Percentiles rank a stretch among this genome's conserved stretches.
Evolutionary conservation across 2,329 filamentous ascomycete species (phyloP).

Genomic region (Aspergillus sp.): DNA sequence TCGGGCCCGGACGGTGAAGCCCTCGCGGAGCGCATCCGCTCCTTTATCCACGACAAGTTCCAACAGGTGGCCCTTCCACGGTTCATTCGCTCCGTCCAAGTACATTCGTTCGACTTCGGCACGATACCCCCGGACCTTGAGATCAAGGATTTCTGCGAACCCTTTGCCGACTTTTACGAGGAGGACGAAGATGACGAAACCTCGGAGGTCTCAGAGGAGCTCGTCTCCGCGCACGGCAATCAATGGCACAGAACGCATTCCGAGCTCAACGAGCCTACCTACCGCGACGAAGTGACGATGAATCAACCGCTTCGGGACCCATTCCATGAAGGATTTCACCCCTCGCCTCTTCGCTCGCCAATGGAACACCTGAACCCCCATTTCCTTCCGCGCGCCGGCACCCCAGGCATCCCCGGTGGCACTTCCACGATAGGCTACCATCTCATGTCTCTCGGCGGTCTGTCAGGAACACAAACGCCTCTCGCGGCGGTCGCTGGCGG

Average conservation of each 20-base stretch:
- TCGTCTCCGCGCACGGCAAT: slow-evolving; percentile 23
- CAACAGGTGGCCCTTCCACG: slow-evolving; percentile 86
- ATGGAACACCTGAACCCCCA: slow-evolving; percentile 40
- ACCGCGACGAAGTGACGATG: slow-evolving; percentile 29
- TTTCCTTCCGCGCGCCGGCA: slow-evolving; percentile 44
- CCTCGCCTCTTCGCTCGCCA: slow-evolving; percentile 34
- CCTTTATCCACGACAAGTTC: slow-evolving; percentile 94
- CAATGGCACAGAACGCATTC: slow-evolving; percentile 19
- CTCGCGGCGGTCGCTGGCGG: slow-evolving; percentile 46
- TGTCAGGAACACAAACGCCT: slow-evolving; percentile 49
- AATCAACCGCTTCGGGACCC: slow-evolving; percentile 28
- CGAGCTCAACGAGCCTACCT: slow-evolving; percentile 25
- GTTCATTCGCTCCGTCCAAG: slow-evolving; percentile 94
- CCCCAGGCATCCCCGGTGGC: slow-evolving; percentile 47
- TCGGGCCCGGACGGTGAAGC: slow-evolving; percentile 81
- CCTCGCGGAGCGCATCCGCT: slow-evolving; percentile 80
- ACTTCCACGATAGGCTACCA: slow-evolving; percentile 51
- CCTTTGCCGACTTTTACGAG: slow-evolving; percentile 94
- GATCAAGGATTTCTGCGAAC: slow-evolving; percentile 95
- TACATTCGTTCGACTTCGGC: slow-evolving; percentile 92
- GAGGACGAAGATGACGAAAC: slow-evolving; percentile 57
- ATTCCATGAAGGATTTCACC: slow-evolving; percentile 24
- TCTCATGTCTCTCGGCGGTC: slow-evolving; percentile 46
- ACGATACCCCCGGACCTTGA: slow-evolving; percentile 77
- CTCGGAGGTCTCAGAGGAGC: slow-evolving; percentile 36